Conservation (phyloP, 306 rosid genomes). For the Cercis canadensis region DNA sequence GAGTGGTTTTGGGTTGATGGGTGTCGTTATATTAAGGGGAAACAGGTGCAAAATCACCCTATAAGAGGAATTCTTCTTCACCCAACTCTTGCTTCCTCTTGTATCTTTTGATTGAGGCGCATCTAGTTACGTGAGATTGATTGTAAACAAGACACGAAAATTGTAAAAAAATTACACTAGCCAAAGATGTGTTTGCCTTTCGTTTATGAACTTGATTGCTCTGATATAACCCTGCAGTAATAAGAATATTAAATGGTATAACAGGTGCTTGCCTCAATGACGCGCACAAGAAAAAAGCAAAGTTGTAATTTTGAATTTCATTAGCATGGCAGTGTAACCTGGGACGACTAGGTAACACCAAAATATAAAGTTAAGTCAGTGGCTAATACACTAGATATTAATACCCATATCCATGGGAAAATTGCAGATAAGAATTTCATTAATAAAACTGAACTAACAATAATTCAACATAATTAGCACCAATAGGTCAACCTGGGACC, state of each 20-base stretch:
- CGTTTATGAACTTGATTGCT: slow-evolving; percentile 38
- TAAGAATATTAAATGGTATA: slow-evolving; percentile 37
- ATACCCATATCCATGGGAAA: neutral
- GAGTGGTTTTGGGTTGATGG: slow-evolving; percentile 81
- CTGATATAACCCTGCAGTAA: slow-evolving; percentile 42
- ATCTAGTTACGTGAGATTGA: neutral
- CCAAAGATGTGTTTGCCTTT: slow-evolving; percentile 31
- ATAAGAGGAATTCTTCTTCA: slow-evolving; percentile 65
- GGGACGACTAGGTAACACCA: neutral
- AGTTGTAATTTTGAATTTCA: neutral
- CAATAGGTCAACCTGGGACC: slow-evolving; percentile 57
- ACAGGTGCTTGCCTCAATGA: too few species aligned
- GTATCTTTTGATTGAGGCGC: slow-evolving; percentile 17
- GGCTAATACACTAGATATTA: neutral
- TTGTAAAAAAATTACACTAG: slow-evolving; percentile 17
- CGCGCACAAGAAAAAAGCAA: too few species aligned
- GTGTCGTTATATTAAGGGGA: slow-evolving; percentile 46
- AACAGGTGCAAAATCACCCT: slow-evolving; percentile 47
- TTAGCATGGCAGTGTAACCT: slow-evolving; percentile 3
- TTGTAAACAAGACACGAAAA: slow-evolving; percentile 1
- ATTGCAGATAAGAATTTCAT: slow-evolving; percentile 14
- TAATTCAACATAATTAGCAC: slow-evolving; percentile 1
- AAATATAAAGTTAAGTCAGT: too few species aligned
- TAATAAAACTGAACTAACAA: neutral
- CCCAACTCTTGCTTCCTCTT: slow-evolving; percentile 65